phyloP scores from a whole-genome alignment of 1,139 yeast genomes.

The Scheffersomyces parashehatae region DNA sequence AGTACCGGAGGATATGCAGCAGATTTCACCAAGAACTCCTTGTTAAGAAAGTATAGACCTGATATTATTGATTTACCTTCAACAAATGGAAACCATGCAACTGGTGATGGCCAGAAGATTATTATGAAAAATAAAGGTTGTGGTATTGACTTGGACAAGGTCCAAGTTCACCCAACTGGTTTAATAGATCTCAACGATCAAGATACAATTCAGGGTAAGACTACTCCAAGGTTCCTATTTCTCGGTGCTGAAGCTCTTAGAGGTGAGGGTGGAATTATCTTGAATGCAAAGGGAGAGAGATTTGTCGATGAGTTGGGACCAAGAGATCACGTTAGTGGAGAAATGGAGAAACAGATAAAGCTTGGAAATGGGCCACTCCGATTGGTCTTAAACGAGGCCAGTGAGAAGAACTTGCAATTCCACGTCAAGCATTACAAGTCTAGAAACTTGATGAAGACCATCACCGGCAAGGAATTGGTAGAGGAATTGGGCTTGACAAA shows the following conservation, averaged over 20 bases:
- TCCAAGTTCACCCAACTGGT: slow-evolving; percentile 85
- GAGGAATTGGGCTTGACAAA: slow-evolving; percentile 39
- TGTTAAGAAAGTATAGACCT: slow-evolving; percentile 58
- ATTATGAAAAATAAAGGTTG: slow-evolving; percentile 59
- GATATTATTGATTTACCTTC: slow-evolving; percentile 65
- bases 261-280: slow-evolving; percentile 73
- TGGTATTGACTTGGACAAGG: slow-evolving; percentile 71
- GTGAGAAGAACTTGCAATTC: slow-evolving; percentile 48
- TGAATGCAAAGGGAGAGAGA: slow-evolving; percentile 63
- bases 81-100: slow-evolving; percentile 72
- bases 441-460: slow-evolving; percentile 60
- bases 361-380: slow-evolving; percentile 54
- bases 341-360: slow-evolving; percentile 48
- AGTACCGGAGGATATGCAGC: slow-evolving; percentile 82
- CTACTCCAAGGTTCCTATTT: slow-evolving; percentile 55
- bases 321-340: slow-evolving; percentile 67
- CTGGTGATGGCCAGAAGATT: slow-evolving; percentile 75
- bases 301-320: slow-evolving; percentile 74
- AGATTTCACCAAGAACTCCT: slow-evolving; percentile 53
- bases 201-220: slow-evolving; percentile 41
- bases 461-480: slow-evolving; percentile 51
- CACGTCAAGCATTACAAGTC: slow-evolving; percentile 68
- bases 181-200: slow-evolving; percentile 65
- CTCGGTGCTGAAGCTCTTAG: slow-evolving; percentile 79
- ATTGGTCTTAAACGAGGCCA: slow-evolving; percentile 45